Evolutionary conservation across 2,329 filamentous ascomycete species (phyloP).

Genomic region (Trichophyton equinum): DNA sequence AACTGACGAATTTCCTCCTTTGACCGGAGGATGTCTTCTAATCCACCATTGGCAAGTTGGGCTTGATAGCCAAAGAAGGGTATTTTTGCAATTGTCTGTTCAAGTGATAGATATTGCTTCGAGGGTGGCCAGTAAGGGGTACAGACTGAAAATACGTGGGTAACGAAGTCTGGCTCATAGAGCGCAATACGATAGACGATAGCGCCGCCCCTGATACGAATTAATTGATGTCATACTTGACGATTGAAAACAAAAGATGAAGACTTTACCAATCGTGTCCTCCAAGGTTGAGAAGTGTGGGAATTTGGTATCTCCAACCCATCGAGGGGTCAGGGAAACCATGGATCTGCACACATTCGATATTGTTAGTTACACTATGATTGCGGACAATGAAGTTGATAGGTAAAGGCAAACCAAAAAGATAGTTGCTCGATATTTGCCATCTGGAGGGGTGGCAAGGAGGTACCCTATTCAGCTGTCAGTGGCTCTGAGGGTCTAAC

Average conservation of each 20-base stretch:
- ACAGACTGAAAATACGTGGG: constrained; percentile 66
- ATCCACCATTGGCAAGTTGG: constrained; percentile 57
- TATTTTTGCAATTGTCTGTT: constrained; percentile 46
- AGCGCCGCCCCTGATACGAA: constrained; percentile 50
- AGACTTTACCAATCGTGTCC: constrained; percentile 68
- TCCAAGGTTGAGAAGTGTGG: constrained; percentile 58
- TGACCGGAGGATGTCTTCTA: constrained; percentile 47
- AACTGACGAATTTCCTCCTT: constrained; percentile 56
- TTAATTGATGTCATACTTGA: background rate
- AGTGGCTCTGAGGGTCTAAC: background rate
- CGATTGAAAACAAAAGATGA: background rate
- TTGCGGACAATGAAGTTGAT: background rate
- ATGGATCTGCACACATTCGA: constrained; percentile 41
- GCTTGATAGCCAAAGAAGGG: constrained; percentile 75
- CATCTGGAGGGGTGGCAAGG: constrained; percentile 35
- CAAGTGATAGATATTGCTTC: constrained; percentile 42
- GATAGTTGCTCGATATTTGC: constrained; percentile 39
- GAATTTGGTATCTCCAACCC: constrained; percentile 85
- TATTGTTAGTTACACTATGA: background rate
- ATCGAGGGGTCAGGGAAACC: constrained; percentile 75
- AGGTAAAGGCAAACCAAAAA: constrained; percentile 38
- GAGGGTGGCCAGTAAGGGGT: constrained; percentile 56
- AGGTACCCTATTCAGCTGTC: constrained; percentile 35
- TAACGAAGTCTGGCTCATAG: constrained; percentile 60
- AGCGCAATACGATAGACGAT: constrained; percentile 63